Conservation (phyloP, 1,284 basidiomycete species). For the Pyrrhoderma noxium region DNA sequence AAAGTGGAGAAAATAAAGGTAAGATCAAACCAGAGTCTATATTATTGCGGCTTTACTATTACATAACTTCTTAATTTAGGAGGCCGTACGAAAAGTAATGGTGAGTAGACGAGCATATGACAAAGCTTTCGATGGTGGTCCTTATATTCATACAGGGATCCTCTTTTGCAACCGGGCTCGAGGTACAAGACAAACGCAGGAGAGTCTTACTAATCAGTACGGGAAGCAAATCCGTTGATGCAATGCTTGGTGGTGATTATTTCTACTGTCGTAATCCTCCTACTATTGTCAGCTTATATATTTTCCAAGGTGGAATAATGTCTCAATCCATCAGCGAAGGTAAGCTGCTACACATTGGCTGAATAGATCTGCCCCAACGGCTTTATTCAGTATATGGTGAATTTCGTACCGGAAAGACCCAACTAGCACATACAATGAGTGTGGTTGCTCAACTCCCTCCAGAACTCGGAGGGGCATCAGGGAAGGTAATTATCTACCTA, state of each 20-base stretch:
- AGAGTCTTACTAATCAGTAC: slow-evolving; percentile 77
- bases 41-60: slow-evolving; percentile 2
- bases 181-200: slow-evolving; percentile 79
- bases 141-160: slow-evolving; percentile 51
- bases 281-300: slow-evolving; percentile 5
- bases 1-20: slow-evolving; percentile 96
- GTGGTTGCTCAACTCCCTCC: slow-evolving; percentile 82
- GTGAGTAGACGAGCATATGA: slow-evolving; percentile 33
- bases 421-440: slow-evolving; percentile 88
- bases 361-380: background rate
- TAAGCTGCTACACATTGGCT: slow-evolving; percentile 22
- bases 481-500: slow-evolving; percentile 50
- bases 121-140: slow-evolving; percentile 12
- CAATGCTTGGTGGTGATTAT: slow-evolving; percentile 70
- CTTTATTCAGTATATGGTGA: slow-evolving; percentile 65
- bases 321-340: slow-evolving; percentile 92
- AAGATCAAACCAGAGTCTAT: slow-evolving; percentile 11
- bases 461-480: slow-evolving; percentile 84
- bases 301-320: slow-evolving; percentile 62
- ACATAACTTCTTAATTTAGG: slow-evolving; percentile 47
- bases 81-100: slow-evolving; percentile 79
- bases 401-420: slow-evolving; percentile 84
- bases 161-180: slow-evolving; percentile 83
- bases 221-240: slow-evolving; percentile 86
- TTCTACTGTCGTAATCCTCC: slow-evolving; percentile 1